Evolutionary conservation across 768 basidiomycete genomes (phyloP).

Genomic region (Imleria badia): DNA sequence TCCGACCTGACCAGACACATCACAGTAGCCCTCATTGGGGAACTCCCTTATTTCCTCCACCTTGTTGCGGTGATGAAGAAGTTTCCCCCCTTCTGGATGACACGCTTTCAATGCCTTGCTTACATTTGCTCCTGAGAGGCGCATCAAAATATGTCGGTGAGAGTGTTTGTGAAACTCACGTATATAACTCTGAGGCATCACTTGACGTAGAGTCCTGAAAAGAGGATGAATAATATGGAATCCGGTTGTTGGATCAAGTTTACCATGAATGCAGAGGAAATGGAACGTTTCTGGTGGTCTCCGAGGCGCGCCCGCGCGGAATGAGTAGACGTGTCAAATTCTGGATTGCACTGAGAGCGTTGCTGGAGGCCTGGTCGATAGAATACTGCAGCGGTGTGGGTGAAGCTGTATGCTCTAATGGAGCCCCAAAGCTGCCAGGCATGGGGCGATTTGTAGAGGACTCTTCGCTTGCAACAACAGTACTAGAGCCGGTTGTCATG

Average conservation of each 20-base stretch:
- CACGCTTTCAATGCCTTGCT: not conserved
- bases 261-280: not conserved
- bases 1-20: not conserved
- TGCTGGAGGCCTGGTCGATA: not conserved
- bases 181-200: not conserved
- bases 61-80: not conserved
- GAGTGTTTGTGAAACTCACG: not conserved
- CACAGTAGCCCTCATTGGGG: not conserved
- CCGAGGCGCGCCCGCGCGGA: not conserved
- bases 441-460: not conserved
- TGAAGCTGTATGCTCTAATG: not conserved
- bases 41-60: not conserved
- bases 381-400: not conserved
- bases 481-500: not conserved
- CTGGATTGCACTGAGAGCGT: not conserved
- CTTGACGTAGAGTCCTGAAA: not conserved
- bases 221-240: not conserved
- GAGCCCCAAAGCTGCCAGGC: not conserved
- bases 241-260: not conserved
- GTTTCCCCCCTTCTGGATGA: not conserved
- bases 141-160: not conserved
- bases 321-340: not conserved
- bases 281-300: not conserved
- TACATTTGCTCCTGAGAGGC: not conserved
- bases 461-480: slow-evolving; percentile 47